phyloP scores from a whole-genome alignment of 2,329 filamentous ascomycete genomes.

The Dactylonectria macrodidyma region DNA sequence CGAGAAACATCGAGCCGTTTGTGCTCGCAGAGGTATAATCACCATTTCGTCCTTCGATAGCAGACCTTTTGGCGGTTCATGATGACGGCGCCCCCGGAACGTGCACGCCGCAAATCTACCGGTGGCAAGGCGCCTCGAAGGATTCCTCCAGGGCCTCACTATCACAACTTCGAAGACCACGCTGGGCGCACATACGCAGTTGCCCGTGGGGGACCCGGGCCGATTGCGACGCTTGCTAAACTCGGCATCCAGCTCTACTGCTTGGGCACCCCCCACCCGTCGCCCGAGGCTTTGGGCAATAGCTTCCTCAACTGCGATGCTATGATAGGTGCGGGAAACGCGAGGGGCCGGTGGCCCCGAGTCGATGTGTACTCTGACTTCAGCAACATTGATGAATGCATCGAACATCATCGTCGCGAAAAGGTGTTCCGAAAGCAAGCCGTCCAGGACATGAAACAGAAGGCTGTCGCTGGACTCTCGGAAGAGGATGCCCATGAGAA shows the following conservation, averaged over 20 bases:
- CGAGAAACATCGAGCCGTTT: too few species aligned
- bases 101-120: background rate
- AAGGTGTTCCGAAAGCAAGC: conserved; percentile 27
- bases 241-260: conserved; percentile 38
- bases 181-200: conserved; percentile 19
- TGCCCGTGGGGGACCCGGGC: background rate
- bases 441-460: conserved; percentile 8
- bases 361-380: conserved; percentile 32
- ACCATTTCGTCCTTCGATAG: background rate
- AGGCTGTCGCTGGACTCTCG: conserved; percentile 20
- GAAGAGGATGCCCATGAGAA: conserved; percentile 22
- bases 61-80: background rate
- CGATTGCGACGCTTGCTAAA: conserved; percentile 6
- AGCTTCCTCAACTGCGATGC: conserved; percentile 1
- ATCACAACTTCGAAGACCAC: conserved; percentile 55
- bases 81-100: background rate
- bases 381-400: conserved; percentile 28
- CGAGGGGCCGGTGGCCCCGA: conserved; percentile 24
- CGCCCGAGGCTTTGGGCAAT: conserved; percentile 4
- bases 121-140: background rate
- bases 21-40: background rate
- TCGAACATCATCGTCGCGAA: conserved; percentile 33
- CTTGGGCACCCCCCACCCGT: conserved; percentile 4
- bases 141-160: background rate
- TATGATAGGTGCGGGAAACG: background rate